Evolutionary conservation across 192 early-diverging fungal genomes (phyloP), one percentile per base, ranked within the genome.

Genomic region (Diversispora epigaea): DNA sequence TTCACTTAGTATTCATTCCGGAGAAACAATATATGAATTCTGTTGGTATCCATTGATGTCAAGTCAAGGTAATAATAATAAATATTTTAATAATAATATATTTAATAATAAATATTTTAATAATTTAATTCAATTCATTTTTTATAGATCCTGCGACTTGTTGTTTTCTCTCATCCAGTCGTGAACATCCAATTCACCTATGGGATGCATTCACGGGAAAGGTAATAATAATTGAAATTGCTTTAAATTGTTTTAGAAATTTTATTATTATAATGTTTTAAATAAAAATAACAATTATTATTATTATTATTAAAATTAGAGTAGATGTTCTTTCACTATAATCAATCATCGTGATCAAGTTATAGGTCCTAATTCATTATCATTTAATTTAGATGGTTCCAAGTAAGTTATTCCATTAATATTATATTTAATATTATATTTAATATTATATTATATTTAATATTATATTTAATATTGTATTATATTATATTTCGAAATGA

Each of bases 121-220:
- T 6, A 4, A 54, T 8, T 10, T 54, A 22, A 40, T 52, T 5
- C 22, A 40, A 2, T 4, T 7, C 25, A 55, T 15, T 39, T 39
- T 6, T 2, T 12, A 64, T 40, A 77, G 86, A 92, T 62, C 86
- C 88, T 3, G 79, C 79, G 10, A 85, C 89, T 8, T 89, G 88
- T 79, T 90, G 87, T 21, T 76, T 94, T 2, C 62, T 91, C 3
- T 82, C 85, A 3, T 88, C 88, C 8, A 84, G 83, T 22, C 82
- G 92, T 57, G 94, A 94, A 49, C 92, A 93, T 55, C 93, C 94
- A 0, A 71, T 94, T 4, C 92, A 87, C 32, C 65, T 95, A 69
- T 92, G 94, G 85, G 92, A 93, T 78, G 85, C 84, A 0, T 85
- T 77, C 45, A 85, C 88, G 21, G 88, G 88, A 43, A 79, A 87